phyloP scores from a whole-genome alignment of 2,329 filamentous ascomycete species.

The Didymella segeticola region DNA sequence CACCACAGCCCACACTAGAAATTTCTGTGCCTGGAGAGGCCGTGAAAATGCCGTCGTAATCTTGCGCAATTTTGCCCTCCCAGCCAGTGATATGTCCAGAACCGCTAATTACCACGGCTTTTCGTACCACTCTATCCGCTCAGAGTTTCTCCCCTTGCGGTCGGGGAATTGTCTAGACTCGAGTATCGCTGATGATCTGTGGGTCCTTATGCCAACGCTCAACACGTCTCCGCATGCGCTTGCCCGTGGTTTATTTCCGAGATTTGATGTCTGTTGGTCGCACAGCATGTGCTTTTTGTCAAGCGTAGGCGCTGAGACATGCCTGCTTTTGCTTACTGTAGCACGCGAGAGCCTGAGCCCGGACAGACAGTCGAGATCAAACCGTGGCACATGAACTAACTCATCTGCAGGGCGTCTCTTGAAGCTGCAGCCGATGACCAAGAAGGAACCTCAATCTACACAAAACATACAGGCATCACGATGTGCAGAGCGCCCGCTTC shows the following conservation, averaged over 20 bases:
- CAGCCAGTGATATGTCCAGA: slow-evolving; percentile 3
- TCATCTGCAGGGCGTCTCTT: not conserved
- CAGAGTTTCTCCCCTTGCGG: slow-evolving; percentile 11
- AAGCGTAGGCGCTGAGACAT: slow-evolving; percentile 8
- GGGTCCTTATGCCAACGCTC: slow-evolving; percentile 10
- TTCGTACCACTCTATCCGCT: slow-evolving; percentile 2
- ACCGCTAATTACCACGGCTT: slow-evolving; percentile 1
- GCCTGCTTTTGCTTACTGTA: not conserved
- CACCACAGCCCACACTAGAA: slow-evolving; percentile 3
- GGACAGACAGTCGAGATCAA: not conserved
- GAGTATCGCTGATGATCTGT: slow-evolving; percentile 10
- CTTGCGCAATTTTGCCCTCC: not conserved
- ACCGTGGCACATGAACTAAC: slow-evolving; percentile 1
- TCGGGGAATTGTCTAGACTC: slow-evolving; percentile 21
- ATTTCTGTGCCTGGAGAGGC: not conserved
- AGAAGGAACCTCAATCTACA: not conserved
- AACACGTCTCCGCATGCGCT: slow-evolving; percentile 7
- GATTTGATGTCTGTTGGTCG: slow-evolving; percentile 4
- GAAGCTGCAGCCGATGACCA: not conserved
- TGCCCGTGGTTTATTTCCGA: slow-evolving; percentile 7
- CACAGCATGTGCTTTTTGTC: slow-evolving; percentile 11
- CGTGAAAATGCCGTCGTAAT: slow-evolving; percentile 4
- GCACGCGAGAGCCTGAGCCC: not conserved
- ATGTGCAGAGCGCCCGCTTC: slow-evolving; percentile 12
- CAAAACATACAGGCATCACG: slow-evolving; percentile 9